A percentile compares a stretch with the other conserved stretches of the same genome.
Conservation (phyloP, 371 early-diverging fungal species). For the Rhizopus stolonifer region DNA sequence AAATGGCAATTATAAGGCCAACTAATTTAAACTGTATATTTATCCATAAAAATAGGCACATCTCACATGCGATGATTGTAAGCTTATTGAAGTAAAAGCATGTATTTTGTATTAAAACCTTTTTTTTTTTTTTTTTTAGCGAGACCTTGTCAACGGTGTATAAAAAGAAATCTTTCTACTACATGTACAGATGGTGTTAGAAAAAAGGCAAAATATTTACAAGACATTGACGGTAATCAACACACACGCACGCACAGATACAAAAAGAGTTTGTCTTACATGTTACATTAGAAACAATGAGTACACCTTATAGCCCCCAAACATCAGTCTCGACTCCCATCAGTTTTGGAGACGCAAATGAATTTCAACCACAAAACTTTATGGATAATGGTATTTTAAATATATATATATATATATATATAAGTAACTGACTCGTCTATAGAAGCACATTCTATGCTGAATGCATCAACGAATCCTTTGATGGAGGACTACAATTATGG, state of each 20-base stretch:
- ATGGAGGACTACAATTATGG: constrained; percentile 42
- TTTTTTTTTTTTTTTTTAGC: constrained; percentile 25
- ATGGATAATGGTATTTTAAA: constrained; percentile 15
- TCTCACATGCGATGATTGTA: constrained; percentile 64
- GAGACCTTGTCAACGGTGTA: constrained; percentile 82
- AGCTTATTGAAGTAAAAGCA: constrained; percentile 9
- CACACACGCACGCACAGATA: background rate
- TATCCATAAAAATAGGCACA: constrained; percentile 39
- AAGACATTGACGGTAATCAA: constrained; percentile 42
- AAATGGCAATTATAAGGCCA: background rate
- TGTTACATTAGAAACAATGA: constrained; percentile 6
- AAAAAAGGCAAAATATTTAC: constrained; percentile 84
- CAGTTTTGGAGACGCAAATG: constrained; percentile 4
- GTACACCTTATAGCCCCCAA: constrained; percentile 15
- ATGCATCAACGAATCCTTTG: background rate
- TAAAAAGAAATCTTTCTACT: constrained; percentile 68
- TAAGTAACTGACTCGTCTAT: too few relatives aligned
- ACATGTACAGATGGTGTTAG: constrained; percentile 78
- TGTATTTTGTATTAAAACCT: background rate
- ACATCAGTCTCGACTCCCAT: constrained; percentile 16
- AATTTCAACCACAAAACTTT: constrained; percentile 17
- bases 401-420: too few relatives aligned
- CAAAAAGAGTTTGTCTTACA: background rate
- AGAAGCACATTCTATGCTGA: background rate
- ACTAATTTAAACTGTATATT: background rate